Conservation (phyloP, 257 asterid genomes). For the Striga asiatica region DNA sequence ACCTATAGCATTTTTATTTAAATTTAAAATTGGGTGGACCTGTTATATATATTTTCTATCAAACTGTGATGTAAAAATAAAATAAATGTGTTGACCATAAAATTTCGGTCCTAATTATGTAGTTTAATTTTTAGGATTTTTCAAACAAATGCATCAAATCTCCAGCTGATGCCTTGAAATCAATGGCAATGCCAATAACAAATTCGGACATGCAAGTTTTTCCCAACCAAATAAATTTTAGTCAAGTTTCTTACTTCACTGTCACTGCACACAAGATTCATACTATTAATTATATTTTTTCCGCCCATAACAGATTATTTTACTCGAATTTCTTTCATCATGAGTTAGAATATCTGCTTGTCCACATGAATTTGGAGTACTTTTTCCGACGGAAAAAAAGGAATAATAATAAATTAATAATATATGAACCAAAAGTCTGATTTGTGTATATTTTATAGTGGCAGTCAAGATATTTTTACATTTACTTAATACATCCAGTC, state of each 20-base stretch:
- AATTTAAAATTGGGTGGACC: too few relatives aligned
- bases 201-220: background rate
- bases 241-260: conserved; percentile 6
- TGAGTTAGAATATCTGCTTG: too few relatives aligned
- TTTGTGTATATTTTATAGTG: background rate
- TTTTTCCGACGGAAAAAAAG: too few relatives aligned
- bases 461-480: background rate
- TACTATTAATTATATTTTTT: too few relatives aligned
- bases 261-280: background rate
- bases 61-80: too few relatives aligned
- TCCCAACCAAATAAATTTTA: background rate
- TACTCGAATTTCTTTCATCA: background rate
- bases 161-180: background rate
- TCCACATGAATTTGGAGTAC: too few relatives aligned
- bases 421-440: background rate
- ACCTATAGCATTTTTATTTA: too few relatives aligned
- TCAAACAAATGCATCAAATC: background rate
- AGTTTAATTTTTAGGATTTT: background rate
- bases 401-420: too few relatives aligned
- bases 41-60: too few relatives aligned
- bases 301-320: conserved; percentile 4
- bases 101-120: background rate
- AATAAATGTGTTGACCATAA: background rate
- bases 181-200: conserved; percentile 1
- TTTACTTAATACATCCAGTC: background rate